phyloP scores from a whole-genome alignment of 2,329 filamentous ascomycete species.

The Ascochyta viciae-villosae region DNA sequence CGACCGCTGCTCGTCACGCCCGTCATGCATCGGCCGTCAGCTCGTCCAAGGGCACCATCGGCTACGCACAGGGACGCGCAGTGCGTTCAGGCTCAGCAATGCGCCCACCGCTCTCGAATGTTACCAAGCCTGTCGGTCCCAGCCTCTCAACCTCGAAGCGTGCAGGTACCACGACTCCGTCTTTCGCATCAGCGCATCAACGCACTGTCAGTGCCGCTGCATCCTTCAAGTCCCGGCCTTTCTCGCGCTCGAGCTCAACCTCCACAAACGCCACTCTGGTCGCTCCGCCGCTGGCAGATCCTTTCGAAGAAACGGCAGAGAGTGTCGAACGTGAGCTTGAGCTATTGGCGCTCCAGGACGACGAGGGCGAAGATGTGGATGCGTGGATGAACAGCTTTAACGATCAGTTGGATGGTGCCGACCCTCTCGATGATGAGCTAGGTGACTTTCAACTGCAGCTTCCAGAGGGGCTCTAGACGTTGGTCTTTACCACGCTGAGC shows the following conservation, averaged over 20 bases:
- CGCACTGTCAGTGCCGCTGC: conserved; percentile 24
- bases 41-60: conserved; percentile 80
- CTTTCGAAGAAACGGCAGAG: conserved; percentile 39
- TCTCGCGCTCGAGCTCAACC: conserved; percentile 45
- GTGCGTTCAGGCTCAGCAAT: conserved; percentile 53
- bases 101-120: conserved; percentile 48
- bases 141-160: conserved; percentile 32
- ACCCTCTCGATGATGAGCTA: conserved; percentile 38
- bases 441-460: conserved; percentile 43
- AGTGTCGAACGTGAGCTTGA: conserved; percentile 46
- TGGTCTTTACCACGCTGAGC: not conserved
- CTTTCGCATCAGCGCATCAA: conserved; percentile 26
- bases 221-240: conserved; percentile 24
- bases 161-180: conserved; percentile 20
- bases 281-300: conserved; percentile 14
- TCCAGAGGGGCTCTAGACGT: conserved; percentile 38
- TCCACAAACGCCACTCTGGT: conserved; percentile 43
- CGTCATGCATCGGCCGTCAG: conserved; percentile 68
- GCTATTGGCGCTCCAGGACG: conserved; percentile 34
- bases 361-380: conserved; percentile 39
- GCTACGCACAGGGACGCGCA: conserved; percentile 79
- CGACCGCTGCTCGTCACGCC: conserved; percentile 63
- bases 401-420: conserved; percentile 31
- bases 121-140: conserved; percentile 36
- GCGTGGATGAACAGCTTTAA: conserved; percentile 43